These are phyloP conservation scores for Lactuca saligna DNA, from an alignment of 129 eudicot genomes.

Conservation along the genomic window DNA sequence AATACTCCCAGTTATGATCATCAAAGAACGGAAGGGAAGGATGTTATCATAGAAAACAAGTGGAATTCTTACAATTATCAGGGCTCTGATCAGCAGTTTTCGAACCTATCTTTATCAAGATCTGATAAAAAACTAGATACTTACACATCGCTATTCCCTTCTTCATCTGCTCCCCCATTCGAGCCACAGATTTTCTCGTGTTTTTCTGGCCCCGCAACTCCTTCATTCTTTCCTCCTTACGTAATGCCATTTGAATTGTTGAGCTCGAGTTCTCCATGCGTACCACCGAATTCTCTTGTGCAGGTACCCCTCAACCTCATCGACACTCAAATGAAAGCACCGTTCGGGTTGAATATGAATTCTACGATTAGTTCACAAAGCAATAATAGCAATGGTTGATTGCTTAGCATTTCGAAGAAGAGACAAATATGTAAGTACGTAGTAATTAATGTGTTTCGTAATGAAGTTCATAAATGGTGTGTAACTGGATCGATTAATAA, in stretches of 20 bases:
- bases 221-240: conserved; percentile 37
- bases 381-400: conserved; percentile 17
- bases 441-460: not conserved
- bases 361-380: conserved; percentile 29
- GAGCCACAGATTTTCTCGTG: conserved; percentile 39
- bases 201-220: conserved; percentile 23
- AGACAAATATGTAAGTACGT: not conserved
- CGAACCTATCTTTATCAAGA: conserved; percentile 55
- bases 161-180: conserved; percentile 29
- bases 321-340: conserved; percentile 27
- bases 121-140: conserved; percentile 32
- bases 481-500: not conserved
- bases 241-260: conserved; percentile 38
- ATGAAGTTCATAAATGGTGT: not conserved
- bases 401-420: not conserved
- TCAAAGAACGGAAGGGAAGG: conserved; percentile 18
- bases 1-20: not conserved
- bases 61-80: conserved; percentile 23
- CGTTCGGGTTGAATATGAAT: conserved; percentile 33
- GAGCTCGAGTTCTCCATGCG: conserved; percentile 36
- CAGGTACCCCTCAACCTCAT: conserved; percentile 40
- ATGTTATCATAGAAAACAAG: conserved; percentile 24
- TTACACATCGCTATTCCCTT: conserved; percentile 8
- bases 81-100: conserved; percentile 39
- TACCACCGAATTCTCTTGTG: conserved; percentile 34